Conservation (phyloP, 73 alveolate species). For the Tetrahymena malaccensis region DNA sequence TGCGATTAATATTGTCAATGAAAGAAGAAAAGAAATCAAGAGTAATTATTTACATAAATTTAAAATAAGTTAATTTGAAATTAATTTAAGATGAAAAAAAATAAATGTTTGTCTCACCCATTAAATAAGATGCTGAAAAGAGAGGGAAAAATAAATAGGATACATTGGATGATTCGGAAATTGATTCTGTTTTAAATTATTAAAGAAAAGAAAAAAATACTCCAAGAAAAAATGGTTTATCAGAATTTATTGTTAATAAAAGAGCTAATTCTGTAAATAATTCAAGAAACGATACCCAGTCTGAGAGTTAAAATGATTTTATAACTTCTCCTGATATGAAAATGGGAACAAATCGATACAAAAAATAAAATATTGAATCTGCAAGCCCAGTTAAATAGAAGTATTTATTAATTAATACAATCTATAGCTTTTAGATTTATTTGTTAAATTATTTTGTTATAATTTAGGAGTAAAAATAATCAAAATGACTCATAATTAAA, state of each 20-base stretch:
- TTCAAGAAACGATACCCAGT: neutral
- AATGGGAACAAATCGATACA: neutral
- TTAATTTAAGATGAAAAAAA: neutral
- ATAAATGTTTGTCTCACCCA: neutral
- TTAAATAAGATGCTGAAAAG: neutral
- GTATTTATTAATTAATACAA: neutral
- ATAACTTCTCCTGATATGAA: neutral
- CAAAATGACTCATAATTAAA: neutral
- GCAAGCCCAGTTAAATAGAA: neutral
- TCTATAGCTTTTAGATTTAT: neutral
- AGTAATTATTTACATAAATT: neutral
- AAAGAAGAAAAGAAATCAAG: neutral
- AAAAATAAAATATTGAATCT: neutral
- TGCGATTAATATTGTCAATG: neutral
- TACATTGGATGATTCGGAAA: neutral
- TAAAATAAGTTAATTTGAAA: neutral
- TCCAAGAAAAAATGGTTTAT: neutral
- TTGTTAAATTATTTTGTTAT: neutral
- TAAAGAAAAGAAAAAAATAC: neutral
- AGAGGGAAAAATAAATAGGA: neutral
- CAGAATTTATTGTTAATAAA: neutral
- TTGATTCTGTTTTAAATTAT: neutral
- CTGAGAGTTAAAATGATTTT: neutral
- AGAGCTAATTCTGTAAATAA: neutral
- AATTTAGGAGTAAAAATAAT: neutral